A percentile compares a stretch with the other conserved stretches of the same genome.
phyloP scores from a whole-genome alignment of 139 green algal genomes.

The Picochlorum sp. region DNA sequence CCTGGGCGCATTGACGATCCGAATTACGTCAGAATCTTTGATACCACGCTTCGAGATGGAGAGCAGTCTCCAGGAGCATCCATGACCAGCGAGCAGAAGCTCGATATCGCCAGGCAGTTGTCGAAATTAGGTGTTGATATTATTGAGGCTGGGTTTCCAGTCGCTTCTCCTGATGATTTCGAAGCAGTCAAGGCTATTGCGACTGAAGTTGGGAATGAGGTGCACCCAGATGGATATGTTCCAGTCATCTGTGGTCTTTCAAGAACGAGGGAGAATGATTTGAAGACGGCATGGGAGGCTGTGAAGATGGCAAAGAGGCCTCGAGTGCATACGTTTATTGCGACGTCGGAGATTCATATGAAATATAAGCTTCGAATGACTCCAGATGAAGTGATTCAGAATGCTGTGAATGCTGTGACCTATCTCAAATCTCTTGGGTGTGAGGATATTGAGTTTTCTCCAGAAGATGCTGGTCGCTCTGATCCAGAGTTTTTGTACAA shows the following conservation, averaged over 20 bases:
- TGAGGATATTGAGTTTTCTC: slow-evolving; percentile 95
- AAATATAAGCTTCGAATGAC: slow-evolving; percentile 87
- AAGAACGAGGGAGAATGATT: slow-evolving; percentile 56
- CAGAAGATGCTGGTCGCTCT: slow-evolving; percentile 87
- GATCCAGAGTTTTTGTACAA: slow-evolving; percentile 90
- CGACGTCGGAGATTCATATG: slow-evolving; percentile 96
- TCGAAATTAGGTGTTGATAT: slow-evolving; percentile 95
- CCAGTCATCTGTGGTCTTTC: slow-evolving; percentile 98
- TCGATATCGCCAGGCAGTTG: slow-evolving; percentile 92
- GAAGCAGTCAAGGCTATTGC: slow-evolving; percentile 88
- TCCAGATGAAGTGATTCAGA: slow-evolving; percentile 79
- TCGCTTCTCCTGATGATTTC: slow-evolving; percentile 95
- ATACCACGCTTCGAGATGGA: slow-evolving; percentile 95
- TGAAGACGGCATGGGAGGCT: slow-evolving; percentile 55
- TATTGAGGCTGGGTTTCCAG: slow-evolving; percentile 97
- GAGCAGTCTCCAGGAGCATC: slow-evolving; percentile 94
- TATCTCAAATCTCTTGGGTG: slow-evolving; percentile 82
- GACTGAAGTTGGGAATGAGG: slow-evolving; percentile 70
- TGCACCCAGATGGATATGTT: slow-evolving; percentile 82
- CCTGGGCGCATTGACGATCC: slow-evolving; percentile 82
- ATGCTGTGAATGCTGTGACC: slow-evolving; percentile 77
- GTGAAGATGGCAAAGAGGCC: slow-evolving; percentile 69
- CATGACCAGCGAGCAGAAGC: slow-evolving; percentile 92
- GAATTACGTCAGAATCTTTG: slow-evolving; percentile 94
- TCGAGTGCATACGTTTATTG: slow-evolving; percentile 96